Evolutionary conservation across 2,329 filamentous ascomycete species (phyloP).

Genomic region (Blastomyces silverae): DNA sequence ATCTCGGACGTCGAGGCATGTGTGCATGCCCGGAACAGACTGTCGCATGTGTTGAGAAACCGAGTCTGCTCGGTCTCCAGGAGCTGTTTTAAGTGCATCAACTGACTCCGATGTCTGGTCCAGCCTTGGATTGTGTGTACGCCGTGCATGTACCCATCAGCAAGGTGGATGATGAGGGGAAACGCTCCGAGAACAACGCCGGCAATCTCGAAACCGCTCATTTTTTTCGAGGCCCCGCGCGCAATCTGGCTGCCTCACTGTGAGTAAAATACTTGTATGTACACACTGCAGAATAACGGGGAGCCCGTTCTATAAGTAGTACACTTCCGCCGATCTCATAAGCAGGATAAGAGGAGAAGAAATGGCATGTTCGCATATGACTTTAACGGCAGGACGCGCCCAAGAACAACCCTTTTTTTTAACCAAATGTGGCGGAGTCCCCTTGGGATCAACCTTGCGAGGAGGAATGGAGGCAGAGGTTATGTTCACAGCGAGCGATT

Average conservation of each 20-base stretch:
- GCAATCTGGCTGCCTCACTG: background rate
- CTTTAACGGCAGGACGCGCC: background rate
- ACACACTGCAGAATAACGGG: background rate
- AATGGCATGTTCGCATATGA: background rate
- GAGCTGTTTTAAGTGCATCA: constrained; percentile 7
- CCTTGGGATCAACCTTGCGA: constrained; percentile 1
- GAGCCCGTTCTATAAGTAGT: background rate
- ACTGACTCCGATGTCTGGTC: constrained; percentile 6
- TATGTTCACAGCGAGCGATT: background rate
- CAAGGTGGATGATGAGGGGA: constrained; percentile 19
- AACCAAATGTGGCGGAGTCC: background rate
- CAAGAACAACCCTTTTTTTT: background rate
- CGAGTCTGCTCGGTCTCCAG: constrained; percentile 9
- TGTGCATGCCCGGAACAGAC: constrained; percentile 9
- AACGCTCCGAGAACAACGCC: constrained; percentile 22
- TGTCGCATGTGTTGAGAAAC: constrained; percentile 14
- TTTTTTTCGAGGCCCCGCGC: background rate
- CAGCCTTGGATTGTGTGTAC: constrained; percentile 12
- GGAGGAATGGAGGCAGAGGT: background rate
- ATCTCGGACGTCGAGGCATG: constrained; percentile 4
- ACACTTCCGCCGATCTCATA: background rate
- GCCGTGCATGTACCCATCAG: constrained; percentile 19
- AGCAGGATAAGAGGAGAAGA: background rate
- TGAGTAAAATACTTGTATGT: too few relatives aligned
- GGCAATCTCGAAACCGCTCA: constrained; percentile 22